phyloP scores from a whole-genome alignment of 768 basidiomycete species.

The Omphalotus guepiniiformis region DNA sequence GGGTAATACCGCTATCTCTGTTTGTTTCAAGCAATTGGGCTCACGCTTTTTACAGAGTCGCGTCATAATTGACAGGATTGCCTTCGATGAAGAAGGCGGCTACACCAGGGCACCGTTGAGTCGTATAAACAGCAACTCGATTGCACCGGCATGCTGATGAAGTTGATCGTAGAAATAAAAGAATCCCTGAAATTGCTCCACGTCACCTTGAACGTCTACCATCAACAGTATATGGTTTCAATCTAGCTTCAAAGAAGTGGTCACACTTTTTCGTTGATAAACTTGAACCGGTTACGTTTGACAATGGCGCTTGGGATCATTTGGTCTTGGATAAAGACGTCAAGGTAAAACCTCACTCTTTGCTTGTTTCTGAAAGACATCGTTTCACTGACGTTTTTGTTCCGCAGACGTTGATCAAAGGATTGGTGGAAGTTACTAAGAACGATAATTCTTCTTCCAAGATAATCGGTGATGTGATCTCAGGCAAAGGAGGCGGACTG shows the following conservation, averaged over 20 bases:
- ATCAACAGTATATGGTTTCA: slow-evolving; percentile 34
- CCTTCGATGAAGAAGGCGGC: slow-evolving; percentile 4
- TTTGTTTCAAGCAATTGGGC: not conserved
- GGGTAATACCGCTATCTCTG: slow-evolving; percentile 6
- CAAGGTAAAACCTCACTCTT: no score
- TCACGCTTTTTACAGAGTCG: slow-evolving; percentile 12
- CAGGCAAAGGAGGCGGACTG: slow-evolving; percentile 32
- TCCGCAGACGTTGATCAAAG: slow-evolving; percentile 20
- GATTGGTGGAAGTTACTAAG: slow-evolving; percentile 20
- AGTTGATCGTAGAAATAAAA: slow-evolving; percentile 4
- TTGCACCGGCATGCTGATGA: no score
- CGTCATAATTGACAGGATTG: slow-evolving; percentile 17
- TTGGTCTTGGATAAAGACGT: slow-evolving; percentile 26
- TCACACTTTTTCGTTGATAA: slow-evolving; percentile 25
- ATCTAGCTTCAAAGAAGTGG: slow-evolving; percentile 33
- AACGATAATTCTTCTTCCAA: slow-evolving; percentile 15
- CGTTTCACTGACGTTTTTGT: slow-evolving; percentile 15
- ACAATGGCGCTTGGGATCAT: slow-evolving; percentile 27
- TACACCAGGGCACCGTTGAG: slow-evolving; percentile 9
- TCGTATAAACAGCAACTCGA: not conserved
- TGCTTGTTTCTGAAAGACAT: not conserved
- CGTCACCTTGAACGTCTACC: slow-evolving; percentile 31
- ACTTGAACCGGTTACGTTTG: slow-evolving; percentile 27
- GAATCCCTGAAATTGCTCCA: slow-evolving; percentile 22
- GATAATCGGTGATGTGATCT: slow-evolving; percentile 27